Conservation (phyloP, 371 early-diverging fungal genomes). For the Chytridiales sp. region DNA sequence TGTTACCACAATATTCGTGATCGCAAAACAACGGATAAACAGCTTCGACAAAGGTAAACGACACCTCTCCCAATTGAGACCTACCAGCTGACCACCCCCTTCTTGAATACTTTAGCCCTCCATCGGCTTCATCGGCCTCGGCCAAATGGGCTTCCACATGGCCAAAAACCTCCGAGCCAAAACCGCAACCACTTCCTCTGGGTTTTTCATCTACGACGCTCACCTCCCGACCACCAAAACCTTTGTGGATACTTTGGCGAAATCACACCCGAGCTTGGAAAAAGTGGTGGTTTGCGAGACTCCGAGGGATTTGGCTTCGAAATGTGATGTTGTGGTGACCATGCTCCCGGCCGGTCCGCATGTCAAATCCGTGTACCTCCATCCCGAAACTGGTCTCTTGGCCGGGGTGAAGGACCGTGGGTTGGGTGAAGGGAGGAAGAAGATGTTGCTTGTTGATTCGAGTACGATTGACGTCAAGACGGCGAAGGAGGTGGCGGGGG, state of each 20-base stretch:
- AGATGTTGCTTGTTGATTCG: constrained; percentile 76
- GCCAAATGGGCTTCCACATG: constrained; percentile 91
- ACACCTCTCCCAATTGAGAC: too few species aligned
- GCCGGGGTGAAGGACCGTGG: constrained; percentile 8
- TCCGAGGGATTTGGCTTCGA: constrained; percentile 70
- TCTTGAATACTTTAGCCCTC: too few species aligned
- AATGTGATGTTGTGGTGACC: constrained; percentile 79
- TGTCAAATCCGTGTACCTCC: constrained; percentile 78
- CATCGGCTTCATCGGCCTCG: constrained; percentile 91
- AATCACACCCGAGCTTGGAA: background rate
- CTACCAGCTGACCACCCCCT: too few species aligned
- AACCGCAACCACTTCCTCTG: constrained; percentile 32
- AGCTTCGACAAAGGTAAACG: too few species aligned
- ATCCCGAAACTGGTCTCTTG: constrained; percentile 50
- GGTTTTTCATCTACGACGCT: constrained; percentile 72
- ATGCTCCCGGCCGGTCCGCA: constrained; percentile 82
- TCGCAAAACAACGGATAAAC: too few species aligned
- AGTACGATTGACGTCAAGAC: constrained; percentile 85
- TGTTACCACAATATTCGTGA: too few species aligned
- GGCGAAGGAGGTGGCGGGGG: constrained; percentile 65
- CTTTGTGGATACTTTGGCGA: constrained; percentile 11
- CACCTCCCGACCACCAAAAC: constrained; percentile 38
- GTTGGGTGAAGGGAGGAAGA: constrained; percentile 39
- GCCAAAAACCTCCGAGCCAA: constrained; percentile 79
- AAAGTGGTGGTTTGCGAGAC: constrained; percentile 31